A percentile compares a stretch with the other conserved stretches of the same genome.
Evolutionary conservation across 1,284 basidiomycete genomes (phyloP).

Genomic region (Apiotrichum veenhuisii): DNA sequence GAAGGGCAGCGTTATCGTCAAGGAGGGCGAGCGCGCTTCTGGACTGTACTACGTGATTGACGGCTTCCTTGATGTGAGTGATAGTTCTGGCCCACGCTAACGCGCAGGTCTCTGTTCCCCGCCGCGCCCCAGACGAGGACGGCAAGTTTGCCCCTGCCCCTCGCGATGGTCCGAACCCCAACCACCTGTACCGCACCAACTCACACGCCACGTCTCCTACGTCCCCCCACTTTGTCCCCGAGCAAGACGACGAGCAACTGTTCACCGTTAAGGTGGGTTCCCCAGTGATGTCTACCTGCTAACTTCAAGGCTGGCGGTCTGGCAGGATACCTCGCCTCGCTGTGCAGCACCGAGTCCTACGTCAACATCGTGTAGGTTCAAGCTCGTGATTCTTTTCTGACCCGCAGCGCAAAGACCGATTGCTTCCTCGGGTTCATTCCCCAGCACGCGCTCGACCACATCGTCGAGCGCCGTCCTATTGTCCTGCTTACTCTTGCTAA

Average conservation of each 20-base stretch:
- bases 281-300: not conserved
- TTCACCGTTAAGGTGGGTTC: conserved; percentile 73
- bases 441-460: conserved; percentile 76
- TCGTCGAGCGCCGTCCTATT: conserved; percentile 90
- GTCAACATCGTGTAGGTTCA: conserved; percentile 67
- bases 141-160: not conserved
- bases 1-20: conserved; percentile 78
- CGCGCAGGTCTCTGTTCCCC: conserved; percentile 21
- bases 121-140: conserved; percentile 16
- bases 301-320: conserved; percentile 85
- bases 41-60: conserved; percentile 98
- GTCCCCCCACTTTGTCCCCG: not conserved
- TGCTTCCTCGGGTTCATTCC: conserved; percentile 94
- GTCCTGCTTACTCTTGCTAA: conserved; percentile 96
- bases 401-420: conserved; percentile 80
- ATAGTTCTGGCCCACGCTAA: not conserved
- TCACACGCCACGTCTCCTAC: not conserved
- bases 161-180: not conserved
- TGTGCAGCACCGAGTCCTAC: conserved; percentile 88
- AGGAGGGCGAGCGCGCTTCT: conserved; percentile 71
- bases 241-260: conserved; percentile 56
- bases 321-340: conserved; percentile 92
- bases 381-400: not conserved
- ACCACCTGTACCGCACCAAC: not conserved
- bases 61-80: conserved; percentile 82